Evolutionary conservation across 2,329 filamentous ascomycete species (phyloP).

Genomic region (Fusarium xyrophilum): DNA sequence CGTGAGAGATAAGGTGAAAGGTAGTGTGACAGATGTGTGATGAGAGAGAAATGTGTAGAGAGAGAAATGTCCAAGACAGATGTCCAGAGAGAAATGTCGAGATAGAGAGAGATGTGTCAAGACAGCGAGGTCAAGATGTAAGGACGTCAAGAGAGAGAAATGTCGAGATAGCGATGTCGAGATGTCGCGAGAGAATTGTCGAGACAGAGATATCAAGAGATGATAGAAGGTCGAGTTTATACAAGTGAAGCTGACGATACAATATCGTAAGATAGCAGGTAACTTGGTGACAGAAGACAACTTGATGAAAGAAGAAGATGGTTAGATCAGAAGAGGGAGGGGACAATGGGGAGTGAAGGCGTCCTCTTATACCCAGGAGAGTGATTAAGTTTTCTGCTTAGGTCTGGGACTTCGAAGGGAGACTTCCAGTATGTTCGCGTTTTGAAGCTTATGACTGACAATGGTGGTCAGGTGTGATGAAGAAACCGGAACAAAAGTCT

Average conservation of each 20-base stretch:
- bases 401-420: background rate
- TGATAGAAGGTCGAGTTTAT: background rate
- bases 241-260: background rate
- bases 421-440: background rate
- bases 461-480: background rate
- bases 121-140: background rate
- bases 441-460: background rate
- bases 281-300: background rate
- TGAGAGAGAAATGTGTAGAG: too few species aligned
- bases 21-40: background rate
- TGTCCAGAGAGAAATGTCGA: background rate
- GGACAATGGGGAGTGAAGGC: background rate
- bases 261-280: background rate
- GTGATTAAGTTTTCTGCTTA: background rate
- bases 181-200: background rate
- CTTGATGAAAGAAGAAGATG: background rate
- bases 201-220: background rate
- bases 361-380: background rate
- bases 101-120: too few species aligned
- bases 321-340: too few species aligned
- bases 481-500: background rate
- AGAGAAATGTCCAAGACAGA: background rate
- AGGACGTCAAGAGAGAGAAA: background rate
- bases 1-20: background rate
- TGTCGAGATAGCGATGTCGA: too few species aligned